Conservation (phyloP, 1,139 yeast genomes). For the Keqinozyma sinolaborantium region DNA sequence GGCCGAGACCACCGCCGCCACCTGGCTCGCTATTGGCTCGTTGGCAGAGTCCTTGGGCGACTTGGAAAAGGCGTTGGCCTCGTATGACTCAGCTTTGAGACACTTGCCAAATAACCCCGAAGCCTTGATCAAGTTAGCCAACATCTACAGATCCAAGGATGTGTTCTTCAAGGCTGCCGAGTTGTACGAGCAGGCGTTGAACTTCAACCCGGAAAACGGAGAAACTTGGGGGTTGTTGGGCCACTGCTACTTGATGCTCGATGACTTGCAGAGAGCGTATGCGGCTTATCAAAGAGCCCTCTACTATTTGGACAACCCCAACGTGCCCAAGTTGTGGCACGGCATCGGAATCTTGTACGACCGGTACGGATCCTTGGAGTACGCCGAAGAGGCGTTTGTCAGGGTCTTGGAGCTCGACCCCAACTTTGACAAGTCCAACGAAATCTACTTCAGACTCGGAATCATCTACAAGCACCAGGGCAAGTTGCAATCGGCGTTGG, state of each 20-base stretch:
- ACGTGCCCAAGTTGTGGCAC: slow-evolving; percentile 97
- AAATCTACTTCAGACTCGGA: slow-evolving; percentile 94
- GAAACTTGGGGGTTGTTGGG: slow-evolving; percentile 98
- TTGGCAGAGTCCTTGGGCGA: slow-evolving; percentile 90
- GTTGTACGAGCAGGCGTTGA: slow-evolving; percentile 80
- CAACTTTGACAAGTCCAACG: slow-evolving; percentile 92
- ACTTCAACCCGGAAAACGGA: slow-evolving; percentile 82
- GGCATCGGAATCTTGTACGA: slow-evolving; percentile 96
- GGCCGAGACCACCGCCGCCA: slow-evolving; percentile 76
- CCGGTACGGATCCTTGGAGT: slow-evolving; percentile 91
- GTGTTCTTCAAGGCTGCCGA: slow-evolving; percentile 93
- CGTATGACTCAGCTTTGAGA: slow-evolving; percentile 87
- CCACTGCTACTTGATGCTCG: slow-evolving; percentile 95
- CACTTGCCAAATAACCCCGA: slow-evolving; percentile 85
- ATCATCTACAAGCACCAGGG: slow-evolving; percentile 94
- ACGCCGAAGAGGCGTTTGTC: slow-evolving; percentile 97
- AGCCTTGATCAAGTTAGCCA: slow-evolving; percentile 81
- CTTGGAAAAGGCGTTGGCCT: slow-evolving; percentile 81
- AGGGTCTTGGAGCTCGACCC: slow-evolving; percentile 95
- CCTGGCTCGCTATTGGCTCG: slow-evolving; percentile 91
- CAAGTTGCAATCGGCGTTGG: slow-evolving; percentile 80
- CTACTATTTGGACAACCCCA: slow-evolving; percentile 85
- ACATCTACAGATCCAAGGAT: slow-evolving; percentile 83
- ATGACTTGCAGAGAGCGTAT: slow-evolving; percentile 91
- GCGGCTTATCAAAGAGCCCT: slow-evolving; percentile 96